Conservation (phyloP, 495 filamentous ascomycete genomes). For the Talaromyces stipitatus region DNA sequence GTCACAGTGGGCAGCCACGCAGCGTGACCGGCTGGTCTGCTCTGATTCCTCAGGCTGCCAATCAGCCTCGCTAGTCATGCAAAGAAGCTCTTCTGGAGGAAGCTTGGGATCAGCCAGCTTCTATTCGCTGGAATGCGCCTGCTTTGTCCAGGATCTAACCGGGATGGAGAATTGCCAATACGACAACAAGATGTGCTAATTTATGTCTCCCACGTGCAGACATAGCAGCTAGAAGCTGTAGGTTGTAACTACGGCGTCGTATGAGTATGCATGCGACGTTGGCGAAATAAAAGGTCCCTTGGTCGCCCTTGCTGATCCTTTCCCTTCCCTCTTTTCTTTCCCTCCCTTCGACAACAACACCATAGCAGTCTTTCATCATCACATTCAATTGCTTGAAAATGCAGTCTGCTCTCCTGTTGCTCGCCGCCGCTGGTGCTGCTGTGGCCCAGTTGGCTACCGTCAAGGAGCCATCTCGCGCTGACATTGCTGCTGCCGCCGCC, state of each 20-base stretch:
- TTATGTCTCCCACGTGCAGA: neutral
- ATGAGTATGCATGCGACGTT: neutral
- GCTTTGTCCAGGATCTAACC: neutral
- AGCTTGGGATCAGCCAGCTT: neutral
- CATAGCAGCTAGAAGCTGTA: neutral
- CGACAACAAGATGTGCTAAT: neutral
- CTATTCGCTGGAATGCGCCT: neutral
- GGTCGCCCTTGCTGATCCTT: neutral
- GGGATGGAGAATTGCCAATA: no score
- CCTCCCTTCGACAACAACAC: neutral
- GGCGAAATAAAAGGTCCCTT: neutral
- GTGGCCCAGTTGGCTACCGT: slow-evolving; percentile 22
- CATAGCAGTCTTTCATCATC: neutral
- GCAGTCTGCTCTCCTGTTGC: slow-evolving; percentile 9
- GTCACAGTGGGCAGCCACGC: neutral
- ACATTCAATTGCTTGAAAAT: neutral
- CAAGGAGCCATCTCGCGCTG: slow-evolving; percentile 21
- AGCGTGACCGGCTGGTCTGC: neutral
- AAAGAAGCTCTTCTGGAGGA: neutral
- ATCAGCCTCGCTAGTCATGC: neutral
- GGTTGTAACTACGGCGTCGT: no score
- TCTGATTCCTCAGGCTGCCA: neutral
- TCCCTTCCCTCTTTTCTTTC: neutral
- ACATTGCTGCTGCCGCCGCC: slow-evolving; percentile 24
- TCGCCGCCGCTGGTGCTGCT: slow-evolving; percentile 17